Percentiles rank a stretch among this genome's conserved stretches.
Evolutionary conservation across 192 early-diverging fungal genomes (phyloP).

Genomic region (Thamnidium elegans): DNA sequence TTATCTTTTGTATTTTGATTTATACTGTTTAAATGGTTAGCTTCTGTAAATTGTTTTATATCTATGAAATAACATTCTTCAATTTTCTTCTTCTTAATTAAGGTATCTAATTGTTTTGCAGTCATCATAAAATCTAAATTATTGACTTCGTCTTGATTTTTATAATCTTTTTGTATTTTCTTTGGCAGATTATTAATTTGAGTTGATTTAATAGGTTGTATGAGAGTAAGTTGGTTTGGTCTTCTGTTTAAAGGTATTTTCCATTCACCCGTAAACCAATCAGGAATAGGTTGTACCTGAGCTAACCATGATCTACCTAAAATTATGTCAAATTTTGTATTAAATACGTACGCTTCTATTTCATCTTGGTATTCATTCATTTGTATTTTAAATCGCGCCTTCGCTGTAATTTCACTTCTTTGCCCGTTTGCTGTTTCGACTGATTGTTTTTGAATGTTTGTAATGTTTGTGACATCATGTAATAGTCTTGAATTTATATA

Average conservation of each 20-base stretch:
- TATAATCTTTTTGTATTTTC: neutral
- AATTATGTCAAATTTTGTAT: conserved; percentile 7
- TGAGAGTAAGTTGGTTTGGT: neutral
- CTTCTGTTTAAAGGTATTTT: neutral
- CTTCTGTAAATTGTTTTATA: too few species aligned
- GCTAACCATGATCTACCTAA: too few species aligned
- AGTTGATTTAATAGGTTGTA: neutral
- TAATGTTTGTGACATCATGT: neutral
- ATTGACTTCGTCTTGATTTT: neutral
- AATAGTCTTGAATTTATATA: neutral
- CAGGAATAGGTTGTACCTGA: neutral
- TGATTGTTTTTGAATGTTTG: neutral
- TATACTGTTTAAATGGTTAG: too few species aligned
- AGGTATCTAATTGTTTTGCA: neutral
- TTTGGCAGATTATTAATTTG: too few species aligned
- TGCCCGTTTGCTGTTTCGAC: conserved; percentile 2
- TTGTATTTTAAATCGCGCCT: neutral
- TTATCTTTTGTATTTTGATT: too few species aligned
- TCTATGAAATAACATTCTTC: too few species aligned
- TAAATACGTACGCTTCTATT: neutral
- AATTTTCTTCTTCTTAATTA: neutral
- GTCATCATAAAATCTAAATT: neutral
- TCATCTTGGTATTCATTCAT: neutral
- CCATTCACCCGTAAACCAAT: conserved; percentile 7
- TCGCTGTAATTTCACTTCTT: neutral